phyloP scores from a whole-genome alignment of 768 basidiomycete genomes.

The Melanogaster broomeanus region DNA sequence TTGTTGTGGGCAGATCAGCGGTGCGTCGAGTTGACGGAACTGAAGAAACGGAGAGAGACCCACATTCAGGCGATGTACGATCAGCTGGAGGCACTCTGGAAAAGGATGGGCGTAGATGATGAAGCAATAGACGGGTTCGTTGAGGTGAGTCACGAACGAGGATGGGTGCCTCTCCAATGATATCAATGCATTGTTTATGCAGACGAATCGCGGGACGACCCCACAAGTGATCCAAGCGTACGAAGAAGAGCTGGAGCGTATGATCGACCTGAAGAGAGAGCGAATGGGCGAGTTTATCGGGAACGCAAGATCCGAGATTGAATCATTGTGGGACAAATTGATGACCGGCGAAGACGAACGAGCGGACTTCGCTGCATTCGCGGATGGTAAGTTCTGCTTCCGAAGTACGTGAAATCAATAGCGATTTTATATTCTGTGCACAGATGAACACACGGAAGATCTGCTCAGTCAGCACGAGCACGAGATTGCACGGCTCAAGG shows the following conservation, averaged over 20 bases:
- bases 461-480: slow-evolving; percentile 81
- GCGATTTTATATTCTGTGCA: not conserved
- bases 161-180: not conserved
- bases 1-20: slow-evolving; percentile 67
- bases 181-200: slow-evolving; percentile 3
- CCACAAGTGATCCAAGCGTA: slow-evolving; percentile 79
- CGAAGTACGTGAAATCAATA: not conserved
- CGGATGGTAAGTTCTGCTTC: slow-evolving; percentile 60
- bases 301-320: slow-evolving; percentile 81
- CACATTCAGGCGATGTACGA: slow-evolving; percentile 95
- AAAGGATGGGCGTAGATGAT: slow-evolving; percentile 77
- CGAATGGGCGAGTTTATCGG: slow-evolving; percentile 84
- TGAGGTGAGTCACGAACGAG: slow-evolving; percentile 43
- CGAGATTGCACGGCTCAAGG: slow-evolving; percentile 79
- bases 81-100: slow-evolving; percentile 89
- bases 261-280: slow-evolving; percentile 86
- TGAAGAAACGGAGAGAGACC: slow-evolving; percentile 73
- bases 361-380: slow-evolving; percentile 77
- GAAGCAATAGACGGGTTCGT: slow-evolving; percentile 90
- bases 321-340: slow-evolving; percentile 79
- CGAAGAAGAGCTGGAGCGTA: slow-evolving; percentile 85
- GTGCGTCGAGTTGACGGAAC: slow-evolving; percentile 62
- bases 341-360: slow-evolving; percentile 85
- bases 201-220: slow-evolving; percentile 73
- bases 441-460: slow-evolving; percentile 90